Base-by-base conservation (phyloP, 352 stramenopile species). In the Phytophthora uliginosa region DNA sequence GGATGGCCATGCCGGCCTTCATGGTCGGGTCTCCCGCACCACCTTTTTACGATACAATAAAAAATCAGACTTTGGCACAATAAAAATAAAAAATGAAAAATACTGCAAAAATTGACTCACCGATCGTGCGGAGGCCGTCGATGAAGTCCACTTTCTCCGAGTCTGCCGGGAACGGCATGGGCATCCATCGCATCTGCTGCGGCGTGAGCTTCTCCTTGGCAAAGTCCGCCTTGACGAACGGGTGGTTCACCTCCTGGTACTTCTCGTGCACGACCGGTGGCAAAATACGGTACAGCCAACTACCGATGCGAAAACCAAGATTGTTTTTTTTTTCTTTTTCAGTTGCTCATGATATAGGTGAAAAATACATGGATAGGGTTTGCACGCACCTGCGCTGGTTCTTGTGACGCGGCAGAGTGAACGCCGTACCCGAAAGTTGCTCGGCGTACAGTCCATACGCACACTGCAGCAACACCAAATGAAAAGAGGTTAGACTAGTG, bases 371-470 rank as follows among this genome's bases (percentile, higher is more conserved):
- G 28, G 28, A 31, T 31, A 22, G 8, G 8, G 10, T 12, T 22
- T 52, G 22, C 26, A 83, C n/a, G 45, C 63, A 82, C 77, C 69
- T 86, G 81, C 86, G 88, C 65, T 97, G 85, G 79, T 97, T 97
- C 59, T 81, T 90, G 70, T 90, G 80, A 24, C 97, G 89, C 52
- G 97, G 96, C 61, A 97, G 70, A 26, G 97, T 99, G 85, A 99
- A 99, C 31, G 97, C 96, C 56, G 97, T 99, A 50, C 97, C 97
- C 20, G 94, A 99, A 34, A 99, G 74, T 77, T 99, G 97, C 82
- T 99, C 97, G 4, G 97, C 88, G 66, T 97, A 98, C 40, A 99
- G 81, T 8, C 93, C 91, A 63, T 98, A 98, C 1, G 97, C 85
- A 47, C 96, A 98, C 69, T 89, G n/a, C 20, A 48, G 36, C 9